These are phyloP conservation scores for Teunomyces tritomae DNA, from an alignment of 805 yeast genomes.

Conservation along the genomic window DNA sequence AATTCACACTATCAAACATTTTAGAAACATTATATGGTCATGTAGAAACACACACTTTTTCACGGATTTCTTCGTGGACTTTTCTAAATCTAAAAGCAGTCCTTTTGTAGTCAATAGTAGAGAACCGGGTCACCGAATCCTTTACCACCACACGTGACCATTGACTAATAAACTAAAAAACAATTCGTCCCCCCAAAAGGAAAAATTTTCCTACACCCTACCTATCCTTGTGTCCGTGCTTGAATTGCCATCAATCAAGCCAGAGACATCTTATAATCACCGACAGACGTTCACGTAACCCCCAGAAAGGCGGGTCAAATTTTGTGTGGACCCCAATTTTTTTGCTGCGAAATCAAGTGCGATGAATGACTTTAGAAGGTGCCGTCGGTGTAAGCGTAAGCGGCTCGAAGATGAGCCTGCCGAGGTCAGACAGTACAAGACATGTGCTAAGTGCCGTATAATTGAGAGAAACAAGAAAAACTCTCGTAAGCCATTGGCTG, in stretches of 20 bases:
- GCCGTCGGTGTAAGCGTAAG: constrained; percentile 59
- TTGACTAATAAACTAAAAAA: neutral
- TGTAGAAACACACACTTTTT: too few species aligned
- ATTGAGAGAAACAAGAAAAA: constrained; percentile 48
- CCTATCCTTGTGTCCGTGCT: neutral
- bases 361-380: constrained; percentile 30
- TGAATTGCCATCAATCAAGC: constrained; percentile 1
- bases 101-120: neutral
- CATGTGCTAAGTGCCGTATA: constrained; percentile 58
- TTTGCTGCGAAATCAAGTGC: constrained; percentile 2
- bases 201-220: constrained; percentile 2
- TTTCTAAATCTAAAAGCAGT: too few species aligned
- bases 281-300: neutral
- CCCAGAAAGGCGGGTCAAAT: neutral
- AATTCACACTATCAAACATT: too few species aligned
- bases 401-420: constrained; percentile 55
- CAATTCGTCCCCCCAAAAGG: constrained; percentile 1
- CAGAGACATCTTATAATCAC: neutral
- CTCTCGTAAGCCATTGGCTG: constrained; percentile 45
- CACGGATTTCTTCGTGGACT: too few species aligned
- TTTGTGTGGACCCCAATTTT: neutral
- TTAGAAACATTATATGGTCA: too few species aligned
- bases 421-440: constrained; percentile 54
- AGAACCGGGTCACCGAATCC: neutral
- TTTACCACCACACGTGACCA: constrained; percentile 1